Conservation (phyloP, 768 basidiomycete genomes). For the Tephrocybe sp. region DNA sequence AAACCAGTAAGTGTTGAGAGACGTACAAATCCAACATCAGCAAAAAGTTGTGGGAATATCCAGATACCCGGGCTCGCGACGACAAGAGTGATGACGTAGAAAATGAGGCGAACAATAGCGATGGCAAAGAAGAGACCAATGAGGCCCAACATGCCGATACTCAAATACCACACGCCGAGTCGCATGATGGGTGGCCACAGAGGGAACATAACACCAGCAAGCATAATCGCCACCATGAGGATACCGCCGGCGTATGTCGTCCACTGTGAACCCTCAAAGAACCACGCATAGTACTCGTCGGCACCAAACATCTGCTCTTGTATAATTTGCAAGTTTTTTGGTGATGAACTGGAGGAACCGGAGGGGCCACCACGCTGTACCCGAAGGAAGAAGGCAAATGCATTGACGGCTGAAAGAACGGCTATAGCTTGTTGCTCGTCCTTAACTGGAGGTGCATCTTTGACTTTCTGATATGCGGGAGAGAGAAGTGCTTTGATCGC, state of each 20-base stretch:
- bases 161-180: constrained; percentile 94
- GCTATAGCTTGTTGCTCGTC: constrained; percentile 73
- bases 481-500: constrained; percentile 91
- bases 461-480: constrained; percentile 88
- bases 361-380: constrained; percentile 76
- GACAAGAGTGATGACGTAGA: constrained; percentile 91
- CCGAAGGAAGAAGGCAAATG: constrained; percentile 90
- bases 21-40: constrained; percentile 97
- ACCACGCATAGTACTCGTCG: constrained; percentile 93
- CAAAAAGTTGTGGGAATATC: constrained; percentile 98
- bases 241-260: constrained; percentile 89
- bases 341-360: constrained; percentile 68
- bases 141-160: constrained; percentile 83
- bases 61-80: constrained; percentile 90
- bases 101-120: constrained; percentile 87
- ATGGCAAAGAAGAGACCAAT: constrained; percentile 90
- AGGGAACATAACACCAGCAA: constrained; percentile 98
- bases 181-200: constrained; percentile 95
- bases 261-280: constrained; percentile 93
- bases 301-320: constrained; percentile 78
- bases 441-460: constrained; percentile 72
- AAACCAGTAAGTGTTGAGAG: no score
- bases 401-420: constrained; percentile 69
- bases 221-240: constrained; percentile 90
- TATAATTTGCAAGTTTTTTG: constrained; percentile 78